Base-by-base conservation (phyloP, 2,329 filamentous ascomycete species). In the Alternaria dauci region DNA sequence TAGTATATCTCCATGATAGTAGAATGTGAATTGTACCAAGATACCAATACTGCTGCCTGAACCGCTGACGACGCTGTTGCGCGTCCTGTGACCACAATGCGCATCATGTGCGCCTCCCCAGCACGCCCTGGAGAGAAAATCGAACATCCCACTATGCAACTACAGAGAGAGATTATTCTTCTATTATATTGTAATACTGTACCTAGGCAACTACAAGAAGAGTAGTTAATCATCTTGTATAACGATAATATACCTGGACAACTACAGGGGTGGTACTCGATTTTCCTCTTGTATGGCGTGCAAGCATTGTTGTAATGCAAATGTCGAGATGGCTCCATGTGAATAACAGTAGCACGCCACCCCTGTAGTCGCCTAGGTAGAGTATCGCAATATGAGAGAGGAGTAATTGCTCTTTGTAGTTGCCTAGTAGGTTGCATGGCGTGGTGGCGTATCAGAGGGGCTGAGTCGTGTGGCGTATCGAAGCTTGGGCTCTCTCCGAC, bases 11-110 rank as follows among this genome's bases (percentile, higher is more conserved):
- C 59, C 58, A 55, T 65, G 56, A 58, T 65, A 46, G 60, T 65
- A 74, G 70, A 75, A 55, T 73, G 71, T 60, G 69, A 68, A 71
- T 63, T 71, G 63, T 71, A 70, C 56, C 57, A 61, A 63, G 53
- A 54, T 46, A 59, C 47, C 62, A 74, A 74, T 68, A 64, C 58
- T 73, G 74, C 61, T 76, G 73, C 75, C 73, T 77, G 61, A 58
- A 69, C 61, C 61, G 69, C 68, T 76, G 69, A 77, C 73, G 75
- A 76, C 72, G 73, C 72, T 69, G 60, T 64, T 54, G 66, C 65
- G 68, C 66, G 73, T 63, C 69, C 44, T 64, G 62, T 74, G 70
- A 72, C 67, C 59, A 61, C 62, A 62, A 56, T 58, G 57, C 20
- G 59, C 63, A 70, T 68, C 68, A 70, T 61, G 52, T 55, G 65